Evolutionary conservation across 805 yeast species (phyloP), one percentile per base, ranked within the genome.

Genomic region (Monosporozyma solicola): DNA sequence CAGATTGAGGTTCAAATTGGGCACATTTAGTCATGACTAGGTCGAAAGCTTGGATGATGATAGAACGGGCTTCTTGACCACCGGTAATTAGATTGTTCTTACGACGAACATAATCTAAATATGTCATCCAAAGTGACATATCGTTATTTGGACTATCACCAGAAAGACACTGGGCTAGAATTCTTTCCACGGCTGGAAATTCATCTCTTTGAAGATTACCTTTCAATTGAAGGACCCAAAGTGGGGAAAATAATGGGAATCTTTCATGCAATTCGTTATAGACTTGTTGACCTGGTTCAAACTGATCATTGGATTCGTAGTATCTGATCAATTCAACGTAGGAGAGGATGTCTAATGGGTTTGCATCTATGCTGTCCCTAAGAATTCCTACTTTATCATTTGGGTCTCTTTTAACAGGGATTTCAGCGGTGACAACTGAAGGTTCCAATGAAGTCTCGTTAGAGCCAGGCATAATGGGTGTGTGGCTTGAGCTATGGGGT

Each of bases 11-110:
- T 65, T 94, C 98, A 51, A 59, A 63, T 33, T 80, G 69, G 0
- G 97, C 97, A 50, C 91, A 87, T 55, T 82, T 79, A 31, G 77
- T 81, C 20, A 87, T 72, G 1, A 95, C 96, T 64, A 86, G 80
- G 55, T 90, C 95, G 65, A 83, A 92, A 0, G 97, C 95, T 63
- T 83, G 85, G 16, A 84, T 74, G 13, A 91, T 86, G 1, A 80
- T 77, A 10, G 83, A 77, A 57, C 94, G 73, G 0, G 94, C 91
- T 57, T 78, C 82, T 64, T 85, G 95, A 37, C 94, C 94, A 25
- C 92, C 95, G 3, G 90, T 84, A 51, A 85, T 80, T 24, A 85
- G 75, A 61, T 86, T 82, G 52, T 78, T 76, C 51, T 75, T 74
- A 48, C 88, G 74, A 53, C 91, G 80, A 31, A 91, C 88, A 65